phyloP scores from a whole-genome alignment of 2,329 filamentous ascomycete genomes.

The Ophiostoma sp. region DNA sequence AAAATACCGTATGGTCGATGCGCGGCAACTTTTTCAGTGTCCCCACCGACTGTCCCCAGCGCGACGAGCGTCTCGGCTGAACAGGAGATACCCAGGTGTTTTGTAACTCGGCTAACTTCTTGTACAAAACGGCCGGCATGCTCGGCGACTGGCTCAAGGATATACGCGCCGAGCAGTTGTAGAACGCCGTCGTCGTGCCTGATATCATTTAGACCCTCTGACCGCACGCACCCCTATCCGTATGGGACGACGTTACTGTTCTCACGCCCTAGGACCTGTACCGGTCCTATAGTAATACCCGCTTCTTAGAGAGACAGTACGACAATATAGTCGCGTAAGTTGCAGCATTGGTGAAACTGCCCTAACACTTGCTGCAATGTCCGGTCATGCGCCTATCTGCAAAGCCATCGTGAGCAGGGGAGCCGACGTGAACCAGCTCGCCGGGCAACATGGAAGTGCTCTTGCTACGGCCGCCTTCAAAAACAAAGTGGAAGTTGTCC shows the following conservation, averaged over 20 bases:
- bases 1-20: constrained; percentile 59
- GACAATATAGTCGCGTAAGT: constrained; percentile 37
- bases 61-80: constrained; percentile 58
- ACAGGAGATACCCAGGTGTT: constrained; percentile 54
- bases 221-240: constrained; percentile 36
- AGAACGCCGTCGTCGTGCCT: constrained; percentile 39
- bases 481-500: no score
- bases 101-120: constrained; percentile 50
- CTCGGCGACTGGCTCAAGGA: constrained; percentile 54
- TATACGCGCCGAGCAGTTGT: constrained; percentile 36
- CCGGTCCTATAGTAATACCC: constrained; percentile 33
- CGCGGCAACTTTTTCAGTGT: constrained; percentile 59
- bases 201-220: constrained; percentile 25
- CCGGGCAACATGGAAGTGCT: no score
- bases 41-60: constrained; percentile 59
- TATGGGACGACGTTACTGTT: constrained; percentile 38
- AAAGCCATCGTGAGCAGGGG: no score
- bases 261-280: constrained; percentile 38
- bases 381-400: no score
- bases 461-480: no score
- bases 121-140: constrained; percentile 55
- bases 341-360: no score
- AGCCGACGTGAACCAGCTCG: no score
- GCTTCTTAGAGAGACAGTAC: constrained; percentile 36
- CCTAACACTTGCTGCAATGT: no score